Base-by-base conservation (phyloP, 257 asterid species). In the Penstemon barbatus region DNA sequence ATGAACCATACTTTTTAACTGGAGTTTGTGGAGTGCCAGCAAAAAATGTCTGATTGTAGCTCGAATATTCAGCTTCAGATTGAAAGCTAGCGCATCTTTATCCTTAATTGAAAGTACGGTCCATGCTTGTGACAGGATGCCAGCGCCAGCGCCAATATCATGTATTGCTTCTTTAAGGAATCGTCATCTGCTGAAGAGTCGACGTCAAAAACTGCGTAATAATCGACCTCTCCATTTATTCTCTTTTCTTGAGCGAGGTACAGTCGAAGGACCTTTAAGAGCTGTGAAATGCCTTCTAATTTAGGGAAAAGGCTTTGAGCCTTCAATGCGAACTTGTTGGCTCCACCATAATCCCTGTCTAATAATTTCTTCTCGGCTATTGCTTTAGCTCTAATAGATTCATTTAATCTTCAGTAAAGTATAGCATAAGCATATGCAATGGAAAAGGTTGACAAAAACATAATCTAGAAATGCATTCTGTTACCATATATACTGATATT, bases 121-220 rank as follows among this genome's bases (percentile, higher is more conserved):
- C 89, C 90, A 79, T 0, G 92, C 92, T 75, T 86, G 73, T 7
- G 59, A 88, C 96, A 5, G 97, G 96, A 75, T 90, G 92, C 40
- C 33, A 90, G 85, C 41, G 81, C 72, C 66, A 85, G 78, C 43
- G 90, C 85, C 72, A 82, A 57, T 80, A 72, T 82, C 72, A 68
- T 80, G 67, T 83, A 86, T 51, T 78, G 77, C 51, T 46, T 79
- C 70, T 60, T 73, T 60, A 90, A 13, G 6, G 75, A 57, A 8
- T 86, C 85, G 43, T 77, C 81, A 36, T 82, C 80, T 37, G 74
- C 65, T 0, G 59, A 69, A 19, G 92, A 86, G 49, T 83, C 76
- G 6, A 86, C 86, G 4, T 89, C 81, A 38, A 90, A 77, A 65
- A 88, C 66, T 15, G 72, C 74, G 2, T 88, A 88, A 71, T 86